Base-by-base conservation (phyloP, 164 flowering plant genomes). In the Brasenia schreberi region DNA sequence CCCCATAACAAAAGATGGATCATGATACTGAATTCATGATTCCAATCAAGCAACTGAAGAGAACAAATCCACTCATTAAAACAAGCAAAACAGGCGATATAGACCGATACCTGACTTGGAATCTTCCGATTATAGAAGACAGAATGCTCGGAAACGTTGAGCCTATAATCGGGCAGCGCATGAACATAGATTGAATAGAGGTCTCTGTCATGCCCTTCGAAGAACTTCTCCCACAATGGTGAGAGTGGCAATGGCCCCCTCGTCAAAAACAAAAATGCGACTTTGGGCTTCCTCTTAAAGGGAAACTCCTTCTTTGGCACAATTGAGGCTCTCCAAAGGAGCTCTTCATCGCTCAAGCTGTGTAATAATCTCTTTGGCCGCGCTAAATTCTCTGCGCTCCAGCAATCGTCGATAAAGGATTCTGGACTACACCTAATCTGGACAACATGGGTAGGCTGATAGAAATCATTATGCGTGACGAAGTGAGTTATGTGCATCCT, bases 211-310 rank as follows among this genome's bases (percentile, higher is more conserved):
- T 78, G 79, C 59, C 85, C 78, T 62, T 62, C 63, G 65, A 82
- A 80, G 69, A 82, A 82, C 65, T 64, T 76, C 27, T 82, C 85
- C 83, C 83, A 82, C 64, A 82, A 67, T 18, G 80, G 80, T 1
- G 67, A 66, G 39, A 82, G 65, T 14, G 85, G 83, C 76, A 82
- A 64, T n/a, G 78, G 80, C 7, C 82, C 79, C 14, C 76, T 65
- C 18, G 76, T 74, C 72, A 79, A 69, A 66, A 73, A 78, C 77
- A 78, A 64, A 66, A 78, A 78, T 0, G 81, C 81, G 67, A 78
- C 79, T 69, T 76, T 75, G 7, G 75, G 75, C 56, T 71, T 73
- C 66, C 78, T 71, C 59, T 66, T 67, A 62, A 68, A 78, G 19
- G 81, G 81, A 64, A 70, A 75, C 10, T 62, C 68, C 45, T 73